Evolutionary conservation across 305 asterid genomes (phyloP).

Genomic region (Salvia sclarea): DNA sequence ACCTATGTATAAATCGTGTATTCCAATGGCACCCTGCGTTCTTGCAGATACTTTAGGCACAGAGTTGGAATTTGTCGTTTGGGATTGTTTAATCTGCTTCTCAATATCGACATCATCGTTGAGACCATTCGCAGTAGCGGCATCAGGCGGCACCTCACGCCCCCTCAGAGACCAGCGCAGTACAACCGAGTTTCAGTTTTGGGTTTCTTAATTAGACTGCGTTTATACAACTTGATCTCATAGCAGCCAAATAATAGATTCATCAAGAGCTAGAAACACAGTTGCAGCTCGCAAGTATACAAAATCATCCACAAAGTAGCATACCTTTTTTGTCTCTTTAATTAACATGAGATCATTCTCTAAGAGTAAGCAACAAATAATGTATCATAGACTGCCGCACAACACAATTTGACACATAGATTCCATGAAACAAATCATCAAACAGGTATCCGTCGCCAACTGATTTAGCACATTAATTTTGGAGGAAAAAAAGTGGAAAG

Average conservation of each 20-base stretch:
- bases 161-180: conserved; percentile 82
- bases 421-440: conserved; percentile 9
- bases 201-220: conserved; percentile 63
- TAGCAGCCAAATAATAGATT: conserved; percentile 43
- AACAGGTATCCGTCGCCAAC: conserved; percentile 7
- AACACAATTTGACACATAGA: neutral
- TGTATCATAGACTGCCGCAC: neutral
- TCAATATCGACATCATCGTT: conserved; percentile 43
- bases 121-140: conserved; percentile 58
- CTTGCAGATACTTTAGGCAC: conserved; percentile 17
- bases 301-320: no score
- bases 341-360: neutral
- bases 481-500: neutral
- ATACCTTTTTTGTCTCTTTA: no score
- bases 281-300: no score
- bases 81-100: conserved; percentile 26
- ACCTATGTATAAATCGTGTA: conserved; percentile 54
- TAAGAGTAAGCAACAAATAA: conserved; percentile 7
- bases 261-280: neutral
- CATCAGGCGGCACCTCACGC: conserved; percentile 77
- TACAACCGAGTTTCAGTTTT: conserved; percentile 61
- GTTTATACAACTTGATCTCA: conserved; percentile 58
- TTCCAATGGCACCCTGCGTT: conserved; percentile 50
- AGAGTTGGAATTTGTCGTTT: conserved; percentile 15
- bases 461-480: neutral